Conservation (phyloP, 2,329 filamentous ascomycete species). For the Whalleya microplaca region DNA sequence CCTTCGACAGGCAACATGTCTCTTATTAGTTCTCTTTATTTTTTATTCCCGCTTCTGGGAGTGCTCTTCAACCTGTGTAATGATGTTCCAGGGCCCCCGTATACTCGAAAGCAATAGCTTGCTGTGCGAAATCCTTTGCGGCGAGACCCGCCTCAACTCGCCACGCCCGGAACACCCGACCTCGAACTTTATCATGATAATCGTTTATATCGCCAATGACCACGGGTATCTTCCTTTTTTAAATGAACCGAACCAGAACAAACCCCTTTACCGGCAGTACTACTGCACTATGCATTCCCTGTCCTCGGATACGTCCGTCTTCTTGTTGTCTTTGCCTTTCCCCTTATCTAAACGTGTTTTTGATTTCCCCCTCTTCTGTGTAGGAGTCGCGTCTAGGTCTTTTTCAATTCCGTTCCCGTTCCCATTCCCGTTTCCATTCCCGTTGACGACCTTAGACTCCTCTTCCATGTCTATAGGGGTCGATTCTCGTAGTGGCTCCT, state of each 20-base stretch:
- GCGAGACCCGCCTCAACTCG: neutral
- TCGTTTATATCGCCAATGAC: conserved; percentile 24
- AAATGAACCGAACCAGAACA: conserved; percentile 21
- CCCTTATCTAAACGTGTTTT: conserved; percentile 27
- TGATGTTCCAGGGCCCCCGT: neutral
- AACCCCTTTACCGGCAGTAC: conserved; percentile 15
- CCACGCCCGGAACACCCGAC: conserved; percentile 6
- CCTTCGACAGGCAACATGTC: no score
- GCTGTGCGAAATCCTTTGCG: neutral
- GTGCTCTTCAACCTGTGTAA: neutral
- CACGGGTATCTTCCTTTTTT: conserved; percentile 28
- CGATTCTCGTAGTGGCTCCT: conserved; percentile 48
- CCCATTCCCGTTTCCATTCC: conserved; percentile 27
- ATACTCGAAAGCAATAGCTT: neutral
- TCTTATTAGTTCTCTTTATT: no score
- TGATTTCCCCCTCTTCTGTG: conserved; percentile 29
- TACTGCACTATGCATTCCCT: conserved; percentile 39
- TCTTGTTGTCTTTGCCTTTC: conserved; percentile 28
- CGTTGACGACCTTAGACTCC: conserved; percentile 31
- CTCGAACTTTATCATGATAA: conserved; percentile 18
- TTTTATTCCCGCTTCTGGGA: neutral
- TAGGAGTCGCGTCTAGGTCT: conserved; percentile 17
- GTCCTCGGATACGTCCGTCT: conserved; percentile 22
- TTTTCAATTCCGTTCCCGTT: conserved; percentile 26
- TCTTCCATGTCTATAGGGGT: conserved; percentile 28